Base-by-base conservation (phyloP, 805 yeast species). In the Wickerhamomyces hampshirensis region DNA sequence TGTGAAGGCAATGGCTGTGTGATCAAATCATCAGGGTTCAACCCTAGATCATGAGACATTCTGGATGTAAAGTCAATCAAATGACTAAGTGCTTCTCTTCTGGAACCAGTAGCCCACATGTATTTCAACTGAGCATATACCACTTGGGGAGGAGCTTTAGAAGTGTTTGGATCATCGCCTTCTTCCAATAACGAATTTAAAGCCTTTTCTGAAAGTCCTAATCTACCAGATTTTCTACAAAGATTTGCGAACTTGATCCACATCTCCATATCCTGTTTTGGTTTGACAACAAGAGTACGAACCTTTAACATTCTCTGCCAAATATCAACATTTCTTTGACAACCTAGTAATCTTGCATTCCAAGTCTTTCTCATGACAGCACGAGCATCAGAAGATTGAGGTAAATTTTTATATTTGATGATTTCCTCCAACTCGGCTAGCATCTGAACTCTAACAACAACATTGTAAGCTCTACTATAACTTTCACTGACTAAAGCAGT, bases 241-340 rank as follows among this genome's bases (percentile, higher is more conserved):
- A 93, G 66, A 53, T 93, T 93, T 15, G 98, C 98, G 69, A 93
- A 94, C 59, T 93, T 89, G 51, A 93, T 91, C 96, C 98, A 88
- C 75, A 89, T 86, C 36, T 85, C 93, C 93, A 89, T 84, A 56
- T 93, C 97, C 52, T 93, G 95, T 47, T 89, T 86, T 2, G 98
- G 99, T 45, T 83, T 82, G 30, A 93, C 84, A 11, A 93, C 98
- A 31, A 93, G 68, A 0, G 97, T 91, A 38, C 98, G 72, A 2
- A 91, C 96, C 56, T 89, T 85, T 42, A 93, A 70, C 77, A 93
- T 81, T 53, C 97, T 71, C 58, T 91, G 97, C 98, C 99, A 93
- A n/a, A 89, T 88, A 62, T 93, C 99, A 34, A 93, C 98, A 62
- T 93, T 93, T 49, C 93, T 73, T 62, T 93, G 98, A 55, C 97